Conservation (phyloP, 176 grass and related monocot species). For the Avena sativa region DNA sequence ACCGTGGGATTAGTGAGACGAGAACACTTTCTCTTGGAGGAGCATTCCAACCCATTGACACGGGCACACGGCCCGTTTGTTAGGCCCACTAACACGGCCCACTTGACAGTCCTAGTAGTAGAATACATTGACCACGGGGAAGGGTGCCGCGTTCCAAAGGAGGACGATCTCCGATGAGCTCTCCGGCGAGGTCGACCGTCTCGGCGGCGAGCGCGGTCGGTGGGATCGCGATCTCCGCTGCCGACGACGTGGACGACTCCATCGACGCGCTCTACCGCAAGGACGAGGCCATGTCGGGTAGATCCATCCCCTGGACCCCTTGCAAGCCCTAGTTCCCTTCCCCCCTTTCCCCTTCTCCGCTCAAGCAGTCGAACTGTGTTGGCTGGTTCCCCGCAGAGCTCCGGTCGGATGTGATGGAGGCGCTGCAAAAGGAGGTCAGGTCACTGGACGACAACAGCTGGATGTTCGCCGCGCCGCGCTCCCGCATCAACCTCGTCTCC, state of each 20-base stretch:
- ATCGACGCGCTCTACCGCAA: conserved; percentile 75
- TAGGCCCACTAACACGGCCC: neutral
- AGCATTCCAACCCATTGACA: neutral
- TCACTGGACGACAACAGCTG: conserved; percentile 92
- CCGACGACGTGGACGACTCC: conserved; percentile 57
- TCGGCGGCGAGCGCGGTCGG: conserved; percentile 69
- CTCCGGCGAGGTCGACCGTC: conserved; percentile 82
- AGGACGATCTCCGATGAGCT: conserved; percentile 61
- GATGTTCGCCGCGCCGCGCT: conserved; percentile 85
- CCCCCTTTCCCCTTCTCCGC: neutral
- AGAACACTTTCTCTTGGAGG: neutral
- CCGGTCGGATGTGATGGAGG: conserved; percentile 78
- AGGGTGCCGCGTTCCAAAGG: neutral
- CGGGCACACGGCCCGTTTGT: neutral
- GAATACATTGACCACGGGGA: neutral
- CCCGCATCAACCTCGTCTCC: conserved; percentile 75
- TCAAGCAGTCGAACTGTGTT: neutral
- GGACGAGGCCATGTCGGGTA: conserved; percentile 75
- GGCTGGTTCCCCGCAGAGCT: conserved; percentile 53
- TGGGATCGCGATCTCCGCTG: conserved; percentile 22
- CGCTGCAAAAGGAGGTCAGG: conserved; percentile 78
- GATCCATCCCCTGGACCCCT: neutral
- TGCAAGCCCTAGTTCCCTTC: conserved; percentile 23
- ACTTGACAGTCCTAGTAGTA: neutral
- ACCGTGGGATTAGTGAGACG: neutral